A percentile compares a stretch with the other conserved stretches of the same genome.
These are phyloP conservation scores for Mikania micrantha DNA, from an alignment of 129 eudicot genomes.

Conservation along the genomic window DNA sequence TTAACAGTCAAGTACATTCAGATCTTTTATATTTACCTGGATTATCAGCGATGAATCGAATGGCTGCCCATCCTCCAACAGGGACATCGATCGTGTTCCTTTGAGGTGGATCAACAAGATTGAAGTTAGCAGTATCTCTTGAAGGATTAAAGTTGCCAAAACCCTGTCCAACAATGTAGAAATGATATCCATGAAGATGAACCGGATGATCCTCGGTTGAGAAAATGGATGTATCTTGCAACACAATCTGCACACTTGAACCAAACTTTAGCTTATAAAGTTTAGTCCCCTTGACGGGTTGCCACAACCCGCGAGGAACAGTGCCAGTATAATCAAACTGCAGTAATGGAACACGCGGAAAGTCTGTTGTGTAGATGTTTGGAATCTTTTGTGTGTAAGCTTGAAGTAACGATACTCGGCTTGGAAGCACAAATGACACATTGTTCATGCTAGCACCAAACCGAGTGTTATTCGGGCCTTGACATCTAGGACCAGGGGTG, in stretches of 20 bases:
- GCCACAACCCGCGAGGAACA: slow-evolving; percentile 64
- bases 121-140: slow-evolving; percentile 46
- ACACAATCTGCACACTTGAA: slow-evolving; percentile 49
- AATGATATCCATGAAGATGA: slow-evolving; percentile 72
- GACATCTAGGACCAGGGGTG: slow-evolving; percentile 61
- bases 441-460: slow-evolving; percentile 86
- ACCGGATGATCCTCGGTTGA: slow-evolving; percentile 64
- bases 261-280: slow-evolving; percentile 59
- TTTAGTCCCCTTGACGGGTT: slow-evolving; percentile 51
- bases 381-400: slow-evolving; percentile 59
- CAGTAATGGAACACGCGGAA: slow-evolving; percentile 61
- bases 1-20: not conserved
- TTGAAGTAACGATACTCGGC: slow-evolving; percentile 48
- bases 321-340: slow-evolving; percentile 73
- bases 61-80: slow-evolving; percentile 69
- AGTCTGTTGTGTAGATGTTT: slow-evolving; percentile 58
- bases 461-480: slow-evolving; percentile 75
- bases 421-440: slow-evolving; percentile 61
- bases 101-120: slow-evolving; percentile 68
- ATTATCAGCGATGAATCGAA: slow-evolving; percentile 65
- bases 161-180: slow-evolving; percentile 61
- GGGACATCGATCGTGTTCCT: slow-evolving; percentile 60
- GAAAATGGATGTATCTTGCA: slow-evolving; percentile 55
- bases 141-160: slow-evolving; percentile 61
- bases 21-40: slow-evolving; percentile 32